Evolutionary conservation across 768 basidiomycete species (phyloP), one percentile per base, ranked within the genome.

Genomic region (Hemileccinum impolitum): DNA sequence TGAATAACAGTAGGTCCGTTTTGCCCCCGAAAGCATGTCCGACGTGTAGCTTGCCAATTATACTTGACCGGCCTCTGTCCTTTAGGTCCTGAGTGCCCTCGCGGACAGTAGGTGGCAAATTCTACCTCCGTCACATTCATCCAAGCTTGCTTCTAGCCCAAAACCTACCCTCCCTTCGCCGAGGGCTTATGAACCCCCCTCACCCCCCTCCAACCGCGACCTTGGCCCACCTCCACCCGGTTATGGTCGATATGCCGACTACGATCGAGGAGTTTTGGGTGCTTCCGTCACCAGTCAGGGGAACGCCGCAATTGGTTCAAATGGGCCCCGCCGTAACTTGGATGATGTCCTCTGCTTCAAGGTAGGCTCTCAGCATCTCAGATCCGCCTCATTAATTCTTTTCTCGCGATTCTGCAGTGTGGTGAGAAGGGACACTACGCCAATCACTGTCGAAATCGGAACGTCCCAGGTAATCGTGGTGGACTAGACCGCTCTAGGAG

Each of bases 11-110:
- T 61, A 92, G 94, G 94, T 26, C 93, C 93, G 1, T 71, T 70
- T 17, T 98, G 95, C 65, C 88, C 91, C 4, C 78, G 92, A 43
- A 96, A 95, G 72, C 94, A 98, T 69, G 85, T 95, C 34, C 81
- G 94, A 40, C 81, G 91, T 43, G 90, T 94, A 38, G 83, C 89
- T 12, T 98, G 96, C 67, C 91, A 93, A 56, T 72, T 82, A 13
- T 99, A 95, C 71, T 70, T 97, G 40, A 87, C 90, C 17, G 94
- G 95, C 6, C 91, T 97, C 61, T 99, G 95, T 67, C 92, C 93
- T 10, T 69, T 88, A 48, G 95, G 96, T 1, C 78, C 86, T 25
- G 87, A 94, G 23, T 98, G 95, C 67, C 77, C 85, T 17, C 78
- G 82, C 47, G 91, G 90, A 67, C 94, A 96, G 93, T 94, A 66